A percentile compares a stretch with the other conserved stretches of the same genome.
Evolutionary conservation across 2,329 filamentous ascomycete genomes (phyloP).

Genomic region (Cordyceps fumosorosea): DNA sequence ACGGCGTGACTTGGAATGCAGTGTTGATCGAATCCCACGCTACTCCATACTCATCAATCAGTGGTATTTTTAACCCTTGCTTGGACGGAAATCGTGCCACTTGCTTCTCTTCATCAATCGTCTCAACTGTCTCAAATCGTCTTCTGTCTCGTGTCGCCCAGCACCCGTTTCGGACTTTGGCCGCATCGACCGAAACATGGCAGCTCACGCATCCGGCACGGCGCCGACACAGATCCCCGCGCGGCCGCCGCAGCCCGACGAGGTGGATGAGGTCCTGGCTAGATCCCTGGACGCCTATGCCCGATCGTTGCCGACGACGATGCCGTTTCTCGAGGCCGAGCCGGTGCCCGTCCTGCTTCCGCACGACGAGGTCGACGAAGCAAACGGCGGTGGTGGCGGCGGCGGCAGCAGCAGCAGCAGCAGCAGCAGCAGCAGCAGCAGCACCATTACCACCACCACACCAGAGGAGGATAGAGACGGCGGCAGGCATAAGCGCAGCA

Average conservation of each 20-base stretch:
- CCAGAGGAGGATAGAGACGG: background rate
- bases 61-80: too few species aligned
- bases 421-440: too few species aligned
- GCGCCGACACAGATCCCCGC: background rate
- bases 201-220: background rate
- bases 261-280: background rate
- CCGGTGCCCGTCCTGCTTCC: constrained; percentile 34
- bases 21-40: too few species aligned
- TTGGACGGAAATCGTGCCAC: too few species aligned
- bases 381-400: background rate
- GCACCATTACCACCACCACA: background rate
- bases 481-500: background rate
- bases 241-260: background rate
- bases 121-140: too few species aligned
- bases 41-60: too few species aligned
- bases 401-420: too few species aligned
- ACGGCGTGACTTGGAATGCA: too few species aligned
- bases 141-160: too few species aligned
- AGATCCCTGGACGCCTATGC: constrained; percentile 26
- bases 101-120: too few species aligned
- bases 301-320: constrained; percentile 32
- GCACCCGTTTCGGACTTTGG: too few species aligned
- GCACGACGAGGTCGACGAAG: background rate
- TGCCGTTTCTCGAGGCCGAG: constrained; percentile 36
- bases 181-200: background rate